phyloP scores from a whole-genome alignment of 768 basidiomycete species.

The Daedalea quercina region DNA sequence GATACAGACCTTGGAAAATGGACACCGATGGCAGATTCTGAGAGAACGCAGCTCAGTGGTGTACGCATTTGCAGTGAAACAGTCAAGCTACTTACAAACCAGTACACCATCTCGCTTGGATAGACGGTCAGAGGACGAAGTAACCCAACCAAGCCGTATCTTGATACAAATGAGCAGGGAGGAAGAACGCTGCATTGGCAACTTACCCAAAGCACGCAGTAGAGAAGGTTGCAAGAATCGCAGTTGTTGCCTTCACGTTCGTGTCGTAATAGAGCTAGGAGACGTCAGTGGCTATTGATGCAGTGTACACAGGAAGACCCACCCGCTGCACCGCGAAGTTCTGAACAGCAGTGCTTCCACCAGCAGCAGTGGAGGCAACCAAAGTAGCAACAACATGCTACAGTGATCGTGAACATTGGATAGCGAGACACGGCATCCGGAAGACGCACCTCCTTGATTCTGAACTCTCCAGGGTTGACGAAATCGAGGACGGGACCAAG shows the following conservation, averaged over 20 bases:
- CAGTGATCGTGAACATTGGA: background rate
- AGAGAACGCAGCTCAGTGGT: no score
- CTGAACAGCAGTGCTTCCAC: slow-evolving; percentile 44
- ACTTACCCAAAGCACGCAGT: slow-evolving; percentile 54
- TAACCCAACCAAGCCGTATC: slow-evolving; percentile 55
- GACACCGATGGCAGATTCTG: slow-evolving; percentile 56
- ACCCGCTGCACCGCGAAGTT: slow-evolving; percentile 61
- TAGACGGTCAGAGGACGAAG: slow-evolving; percentile 53
- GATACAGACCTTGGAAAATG: slow-evolving; percentile 44
- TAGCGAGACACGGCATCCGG: background rate
- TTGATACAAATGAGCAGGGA: slow-evolving; percentile 15
- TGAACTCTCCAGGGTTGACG: slow-evolving; percentile 53
- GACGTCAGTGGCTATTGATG: background rate
- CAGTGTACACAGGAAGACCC: slow-evolving; percentile 9
- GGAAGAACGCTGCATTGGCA: background rate
- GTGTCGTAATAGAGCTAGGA: slow-evolving; percentile 55
- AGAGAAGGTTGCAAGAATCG: slow-evolving; percentile 56
- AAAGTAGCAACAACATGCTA: slow-evolving; percentile 55
- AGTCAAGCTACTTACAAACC: slow-evolving; percentile 35
- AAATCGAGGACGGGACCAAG: slow-evolving; percentile 36
- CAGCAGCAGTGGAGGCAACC: slow-evolving; percentile 50
- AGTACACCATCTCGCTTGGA: slow-evolving; percentile 60
- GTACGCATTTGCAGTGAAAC: no score
- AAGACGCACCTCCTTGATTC: slow-evolving; percentile 46
- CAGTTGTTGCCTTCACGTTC: slow-evolving; percentile 46